These are phyloP conservation scores for Gigaspora rosea DNA, from an alignment of 192 early-diverging fungal species.

Conservation along the genomic window DNA sequence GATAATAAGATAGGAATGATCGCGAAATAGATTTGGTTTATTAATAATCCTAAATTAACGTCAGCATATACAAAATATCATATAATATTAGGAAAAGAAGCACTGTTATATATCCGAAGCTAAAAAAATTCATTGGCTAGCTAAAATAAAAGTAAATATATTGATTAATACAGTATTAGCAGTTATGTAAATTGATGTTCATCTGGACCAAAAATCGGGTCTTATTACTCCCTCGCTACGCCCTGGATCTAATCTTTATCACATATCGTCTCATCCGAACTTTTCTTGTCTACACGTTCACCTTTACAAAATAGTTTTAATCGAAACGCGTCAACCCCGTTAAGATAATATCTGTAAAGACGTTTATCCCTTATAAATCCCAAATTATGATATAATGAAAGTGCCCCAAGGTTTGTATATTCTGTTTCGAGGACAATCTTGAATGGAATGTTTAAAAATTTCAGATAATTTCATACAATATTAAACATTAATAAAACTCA, in stretches of 20 bases:
- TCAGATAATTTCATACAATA: background rate
- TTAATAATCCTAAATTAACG: no score
- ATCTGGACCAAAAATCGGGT: no score
- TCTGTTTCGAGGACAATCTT: constrained; percentile 91
- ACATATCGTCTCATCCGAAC: background rate
- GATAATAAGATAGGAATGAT: no score
- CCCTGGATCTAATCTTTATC: background rate
- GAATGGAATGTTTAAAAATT: background rate
- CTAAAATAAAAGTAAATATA: no score
- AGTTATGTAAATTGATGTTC: no score
- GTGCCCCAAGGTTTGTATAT: constrained; percentile 78
- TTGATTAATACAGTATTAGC: no score
- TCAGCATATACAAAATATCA: no score
- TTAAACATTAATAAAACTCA: background rate
- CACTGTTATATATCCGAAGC: no score
- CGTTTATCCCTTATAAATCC: constrained; percentile 95
- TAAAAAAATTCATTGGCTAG: no score
- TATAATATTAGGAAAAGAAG: no score
- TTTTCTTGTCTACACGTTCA: background rate
- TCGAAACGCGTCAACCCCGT: constrained; percentile 89
- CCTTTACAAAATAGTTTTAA: constrained; percentile 68
- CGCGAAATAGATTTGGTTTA: no score
- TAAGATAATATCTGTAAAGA: constrained; percentile 89
- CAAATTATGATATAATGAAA: constrained; percentile 84
- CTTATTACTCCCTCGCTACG: no score